Conservation (phyloP, 2,329 filamentous ascomycete species). For the Zymoseptoria ardabiliae region DNA sequence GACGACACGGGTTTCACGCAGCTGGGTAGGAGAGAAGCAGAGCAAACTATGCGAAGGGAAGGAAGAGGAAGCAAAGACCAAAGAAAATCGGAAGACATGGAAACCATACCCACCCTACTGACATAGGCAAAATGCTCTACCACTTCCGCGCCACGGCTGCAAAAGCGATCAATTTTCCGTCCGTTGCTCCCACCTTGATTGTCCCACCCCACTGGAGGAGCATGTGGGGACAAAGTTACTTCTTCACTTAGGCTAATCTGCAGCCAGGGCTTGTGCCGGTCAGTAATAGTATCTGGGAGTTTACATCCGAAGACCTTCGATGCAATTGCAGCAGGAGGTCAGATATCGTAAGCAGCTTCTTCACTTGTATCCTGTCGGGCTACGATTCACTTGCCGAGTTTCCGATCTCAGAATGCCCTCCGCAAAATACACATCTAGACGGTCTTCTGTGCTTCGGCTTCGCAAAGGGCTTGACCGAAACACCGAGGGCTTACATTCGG, state of each 20-base stretch:
- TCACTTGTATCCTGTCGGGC: no score
- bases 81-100: not conserved
- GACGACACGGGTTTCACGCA: not conserved
- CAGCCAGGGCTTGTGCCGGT: no score
- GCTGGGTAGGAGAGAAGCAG: not conserved
- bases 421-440: no score
- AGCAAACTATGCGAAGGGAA: not conserved
- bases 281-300: no score
- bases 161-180: not conserved
- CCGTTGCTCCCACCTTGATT: not conserved
- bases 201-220: no score
- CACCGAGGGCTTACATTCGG: not conserved
- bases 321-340: no score
- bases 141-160: not conserved
- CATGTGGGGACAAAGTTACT: no score
- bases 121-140: not conserved
- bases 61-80: not conserved
- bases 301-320: no score
- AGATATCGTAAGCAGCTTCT: no score
- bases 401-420: not conserved
- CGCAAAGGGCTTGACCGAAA: not conserved
- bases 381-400: not conserved
- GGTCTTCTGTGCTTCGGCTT: no score
- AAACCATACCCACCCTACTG: not conserved
- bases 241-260: no score